Conservation (phyloP, 371 early-diverging fungal genomes). For the Encephalitozoon cuniculi region DNA sequence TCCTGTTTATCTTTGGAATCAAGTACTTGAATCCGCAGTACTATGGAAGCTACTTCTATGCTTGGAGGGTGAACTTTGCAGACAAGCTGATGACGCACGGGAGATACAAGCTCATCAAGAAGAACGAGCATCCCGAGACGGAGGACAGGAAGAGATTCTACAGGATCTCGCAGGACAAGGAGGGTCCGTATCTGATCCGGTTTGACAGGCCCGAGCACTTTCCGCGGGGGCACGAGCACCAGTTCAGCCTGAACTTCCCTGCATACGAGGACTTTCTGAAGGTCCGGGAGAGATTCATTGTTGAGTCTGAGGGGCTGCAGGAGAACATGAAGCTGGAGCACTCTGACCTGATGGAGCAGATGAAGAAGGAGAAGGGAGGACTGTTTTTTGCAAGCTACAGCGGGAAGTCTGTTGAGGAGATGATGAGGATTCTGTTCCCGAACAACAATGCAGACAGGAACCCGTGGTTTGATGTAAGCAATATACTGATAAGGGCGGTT, state of each 20-base stretch:
- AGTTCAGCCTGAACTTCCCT: constrained; percentile 4
- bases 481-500: not conserved
- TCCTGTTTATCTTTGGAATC: constrained; percentile 4
- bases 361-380: constrained; percentile 13
- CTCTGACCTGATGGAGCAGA: not conserved
- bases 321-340: not conserved
- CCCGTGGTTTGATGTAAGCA: not conserved
- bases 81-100: constrained; percentile 23
- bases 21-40: constrained; percentile 3
- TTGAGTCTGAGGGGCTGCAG: not conserved
- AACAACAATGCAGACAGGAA: not conserved
- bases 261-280: not conserved
- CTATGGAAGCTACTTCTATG: constrained; percentile 12
- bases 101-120: constrained; percentile 29
- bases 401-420: not conserved
- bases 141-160: constrained; percentile 3
- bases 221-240: constrained; percentile 16
- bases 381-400: not conserved
- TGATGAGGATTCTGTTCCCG: not conserved
- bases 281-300: not conserved
- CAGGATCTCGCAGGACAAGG: constrained; percentile 6
- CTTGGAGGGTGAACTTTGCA: constrained; percentile 31
- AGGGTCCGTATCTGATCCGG: not conserved
- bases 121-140: not conserved
- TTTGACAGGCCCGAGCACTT: constrained; percentile 7